These are phyloP conservation scores for Meyerozyma athensensis DNA, from an alignment of 1,139 yeast genomes.

Conservation along the genomic window DNA sequence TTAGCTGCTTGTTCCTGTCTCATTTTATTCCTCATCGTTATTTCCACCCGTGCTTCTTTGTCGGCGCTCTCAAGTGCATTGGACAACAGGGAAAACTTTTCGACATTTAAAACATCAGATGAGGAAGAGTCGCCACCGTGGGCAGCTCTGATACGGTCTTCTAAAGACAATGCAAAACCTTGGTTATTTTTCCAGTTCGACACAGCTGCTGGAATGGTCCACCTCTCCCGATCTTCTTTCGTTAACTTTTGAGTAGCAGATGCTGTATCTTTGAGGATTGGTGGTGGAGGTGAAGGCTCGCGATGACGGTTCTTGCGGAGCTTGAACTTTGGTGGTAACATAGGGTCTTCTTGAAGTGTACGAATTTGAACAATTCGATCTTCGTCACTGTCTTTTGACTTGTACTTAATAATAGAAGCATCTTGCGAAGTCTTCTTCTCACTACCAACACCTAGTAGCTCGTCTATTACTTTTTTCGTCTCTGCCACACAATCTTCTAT, in stretches of 20 bases:
- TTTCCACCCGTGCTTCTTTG: constrained; percentile 64
- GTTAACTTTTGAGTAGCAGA: constrained; percentile 42
- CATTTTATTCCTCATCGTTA: constrained; percentile 54
- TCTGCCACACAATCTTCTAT: constrained; percentile 24
- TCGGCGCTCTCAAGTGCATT: constrained; percentile 77
- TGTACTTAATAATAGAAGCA: not conserved
- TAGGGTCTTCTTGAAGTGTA: constrained; percentile 64
- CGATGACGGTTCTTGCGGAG: constrained; percentile 68
- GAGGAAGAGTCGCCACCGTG: constrained; percentile 33
- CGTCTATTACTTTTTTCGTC: constrained; percentile 23
- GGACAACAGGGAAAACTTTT: constrained; percentile 58
- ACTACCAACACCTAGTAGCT: constrained; percentile 18
- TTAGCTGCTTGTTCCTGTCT: constrained; percentile 50
- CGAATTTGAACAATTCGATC: constrained; percentile 28
- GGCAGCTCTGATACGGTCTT: constrained; percentile 64
- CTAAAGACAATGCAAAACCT: constrained; percentile 81
- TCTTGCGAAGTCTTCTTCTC: constrained; percentile 8
- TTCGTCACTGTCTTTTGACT: constrained; percentile 8
- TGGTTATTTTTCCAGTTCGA: constrained; percentile 96
- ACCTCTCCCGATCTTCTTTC: constrained; percentile 69
- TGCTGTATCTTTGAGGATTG: constrained; percentile 27
- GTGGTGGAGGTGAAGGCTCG: constrained; percentile 64
- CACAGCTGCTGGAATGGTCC: constrained; percentile 89
- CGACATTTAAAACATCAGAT: constrained; percentile 43
- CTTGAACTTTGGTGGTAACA: constrained; percentile 78